Conservation (phyloP, 2,329 filamentous ascomycete species). For the Ceratocystis papillata region DNA sequence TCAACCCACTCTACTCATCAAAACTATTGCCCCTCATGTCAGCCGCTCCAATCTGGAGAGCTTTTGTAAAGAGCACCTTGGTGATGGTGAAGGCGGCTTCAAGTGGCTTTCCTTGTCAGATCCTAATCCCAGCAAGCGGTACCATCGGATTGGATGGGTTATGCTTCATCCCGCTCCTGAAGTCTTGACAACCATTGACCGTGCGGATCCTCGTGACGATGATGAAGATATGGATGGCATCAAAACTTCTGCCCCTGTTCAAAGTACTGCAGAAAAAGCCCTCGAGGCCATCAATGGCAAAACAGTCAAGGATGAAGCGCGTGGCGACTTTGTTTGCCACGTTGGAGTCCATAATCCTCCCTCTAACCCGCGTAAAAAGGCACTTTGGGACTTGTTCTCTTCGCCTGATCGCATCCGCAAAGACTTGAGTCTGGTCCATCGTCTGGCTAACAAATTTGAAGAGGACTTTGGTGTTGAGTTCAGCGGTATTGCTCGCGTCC, state of each 20-base stretch:
- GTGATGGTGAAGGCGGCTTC: constrained; percentile 82
- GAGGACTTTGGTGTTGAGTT: constrained; percentile 66
- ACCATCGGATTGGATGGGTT: constrained; percentile 96
- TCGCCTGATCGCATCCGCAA: constrained; percentile 86
- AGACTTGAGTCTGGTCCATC: constrained; percentile 71
- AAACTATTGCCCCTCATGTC: constrained; percentile 93
- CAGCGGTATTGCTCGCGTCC: constrained; percentile 68
- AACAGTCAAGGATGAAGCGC: constrained; percentile 85
- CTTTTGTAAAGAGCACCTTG: constrained; percentile 88
- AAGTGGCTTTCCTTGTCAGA: constrained; percentile 94
- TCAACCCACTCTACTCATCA: constrained; percentile 90
- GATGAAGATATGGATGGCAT: constrained; percentile 37
- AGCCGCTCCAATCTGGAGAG: constrained; percentile 85
- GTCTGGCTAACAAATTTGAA: constrained; percentile 76
- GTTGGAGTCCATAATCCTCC: constrained; percentile 92
- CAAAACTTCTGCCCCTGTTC: constrained; percentile 38
- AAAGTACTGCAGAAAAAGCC: constrained; percentile 67
- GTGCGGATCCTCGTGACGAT: constrained; percentile 62
- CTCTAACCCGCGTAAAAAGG: constrained; percentile 78
- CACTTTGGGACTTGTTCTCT: constrained; percentile 92
- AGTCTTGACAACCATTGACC: constrained; percentile 52
- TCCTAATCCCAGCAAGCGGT: constrained; percentile 92
- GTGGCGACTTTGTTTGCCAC: constrained; percentile 94
- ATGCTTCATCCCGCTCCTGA: constrained; percentile 78
- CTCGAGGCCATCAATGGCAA: constrained; percentile 94